Conservation (phyloP, 1,139 yeast genomes). For the Kodamaea sp. region DNA sequence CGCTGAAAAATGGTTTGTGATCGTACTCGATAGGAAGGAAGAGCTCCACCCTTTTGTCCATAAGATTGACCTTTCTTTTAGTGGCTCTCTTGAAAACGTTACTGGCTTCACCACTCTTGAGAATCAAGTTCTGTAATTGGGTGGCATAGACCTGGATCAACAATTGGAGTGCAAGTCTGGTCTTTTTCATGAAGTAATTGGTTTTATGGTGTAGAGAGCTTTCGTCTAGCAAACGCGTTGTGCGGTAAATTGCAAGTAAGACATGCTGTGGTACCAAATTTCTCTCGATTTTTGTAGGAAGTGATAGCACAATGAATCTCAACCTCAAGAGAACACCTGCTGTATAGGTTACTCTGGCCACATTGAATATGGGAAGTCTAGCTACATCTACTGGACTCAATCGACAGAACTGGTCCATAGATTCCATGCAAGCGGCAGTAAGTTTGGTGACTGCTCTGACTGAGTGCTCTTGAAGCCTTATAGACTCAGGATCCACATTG, state of each 20-base stretch:
- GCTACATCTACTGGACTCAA: constrained; percentile 49
- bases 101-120: not conserved
- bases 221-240: constrained; percentile 41
- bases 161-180: constrained; percentile 54
- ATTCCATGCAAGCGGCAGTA: constrained; percentile 53
- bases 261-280: constrained; percentile 54
- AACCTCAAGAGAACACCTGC: constrained; percentile 66
- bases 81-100: not conserved
- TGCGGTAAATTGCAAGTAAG: constrained; percentile 42
- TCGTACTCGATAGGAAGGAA: constrained; percentile 2
- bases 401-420: constrained; percentile 50
- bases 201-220: constrained; percentile 41
- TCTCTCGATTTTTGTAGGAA: constrained; percentile 52
- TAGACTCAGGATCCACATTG: not conserved
- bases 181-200: constrained; percentile 54
- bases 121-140: constrained; percentile 44
- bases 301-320: constrained; percentile 54
- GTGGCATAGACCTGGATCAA: constrained; percentile 62
- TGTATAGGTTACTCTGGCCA: constrained; percentile 66
- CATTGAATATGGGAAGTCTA: constrained; percentile 60
- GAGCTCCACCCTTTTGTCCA: constrained; percentile 10
- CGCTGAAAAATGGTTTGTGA: not conserved
- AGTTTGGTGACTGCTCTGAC: constrained; percentile 25
- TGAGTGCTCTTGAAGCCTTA: not conserved
- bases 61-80: not conserved